Conservation (phyloP, 2,329 filamentous ascomycete genomes). For the Annulohypoxylon truncatum region DNA sequence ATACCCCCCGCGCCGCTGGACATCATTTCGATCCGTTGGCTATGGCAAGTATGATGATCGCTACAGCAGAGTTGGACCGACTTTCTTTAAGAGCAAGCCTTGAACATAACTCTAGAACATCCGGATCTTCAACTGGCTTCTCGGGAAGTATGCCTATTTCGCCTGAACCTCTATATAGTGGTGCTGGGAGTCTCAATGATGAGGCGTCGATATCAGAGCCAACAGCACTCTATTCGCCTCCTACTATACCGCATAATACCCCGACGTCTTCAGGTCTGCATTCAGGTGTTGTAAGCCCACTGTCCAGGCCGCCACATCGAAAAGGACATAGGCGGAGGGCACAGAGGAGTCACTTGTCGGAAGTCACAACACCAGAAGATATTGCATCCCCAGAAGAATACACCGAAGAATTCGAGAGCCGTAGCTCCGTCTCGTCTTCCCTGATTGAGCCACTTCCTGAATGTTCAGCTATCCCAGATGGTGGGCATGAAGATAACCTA, state of each 20-base stretch:
- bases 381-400: conserved; percentile 27
- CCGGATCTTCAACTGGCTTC: conserved; percentile 26
- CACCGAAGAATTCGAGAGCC: conserved; percentile 12
- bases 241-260: conserved; percentile 25
- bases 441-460: conserved; percentile 33
- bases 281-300: conserved; percentile 22
- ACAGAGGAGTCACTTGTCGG: conserved; percentile 46
- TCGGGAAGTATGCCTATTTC: conserved; percentile 23
- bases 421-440: conserved; percentile 7
- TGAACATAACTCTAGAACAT: conserved; percentile 23
- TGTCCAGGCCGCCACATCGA: conserved; percentile 30
- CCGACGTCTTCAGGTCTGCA: conserved; percentile 27
- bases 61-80: conserved; percentile 46
- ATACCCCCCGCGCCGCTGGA: conserved; percentile 14
- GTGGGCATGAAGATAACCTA: conserved; percentile 8
- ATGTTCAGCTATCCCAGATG: neutral
- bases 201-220: conserved; percentile 20
- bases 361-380: conserved; percentile 48
- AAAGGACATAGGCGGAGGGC: conserved; percentile 38
- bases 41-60: conserved; percentile 44
- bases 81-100: conserved; percentile 34
- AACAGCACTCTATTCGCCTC: conserved; percentile 8
- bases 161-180: conserved; percentile 21
- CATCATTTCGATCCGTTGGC: conserved; percentile 41
- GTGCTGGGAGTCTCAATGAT: conserved; percentile 21